phyloP scores from a whole-genome alignment of 306 rosid genomes.

The Prunus mira region DNA sequence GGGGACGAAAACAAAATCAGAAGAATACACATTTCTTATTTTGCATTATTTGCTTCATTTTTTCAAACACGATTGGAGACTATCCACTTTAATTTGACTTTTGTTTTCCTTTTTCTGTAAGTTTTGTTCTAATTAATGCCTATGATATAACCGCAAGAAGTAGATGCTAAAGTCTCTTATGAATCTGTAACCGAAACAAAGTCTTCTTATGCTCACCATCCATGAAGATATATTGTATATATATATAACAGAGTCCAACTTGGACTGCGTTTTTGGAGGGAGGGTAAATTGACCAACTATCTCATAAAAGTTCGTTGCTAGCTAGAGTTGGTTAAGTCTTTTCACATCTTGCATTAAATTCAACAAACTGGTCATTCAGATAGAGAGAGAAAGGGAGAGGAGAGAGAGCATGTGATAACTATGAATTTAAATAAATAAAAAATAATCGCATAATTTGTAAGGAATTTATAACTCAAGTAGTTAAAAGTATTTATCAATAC shows the following conservation, averaged over 20 bases:
- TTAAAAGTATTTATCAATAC: too few species aligned
- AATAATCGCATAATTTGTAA: too few species aligned
- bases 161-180: not conserved
- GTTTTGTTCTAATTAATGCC: not conserved
- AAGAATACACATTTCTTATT: not conserved
- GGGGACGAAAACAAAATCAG: not conserved
- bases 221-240: not conserved
- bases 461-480: too few species aligned
- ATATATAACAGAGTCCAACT: not conserved
- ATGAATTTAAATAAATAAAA: not conserved
- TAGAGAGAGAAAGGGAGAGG: not conserved
- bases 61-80: slow-evolving; percentile 7
- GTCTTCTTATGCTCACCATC: not conserved
- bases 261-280: not conserved
- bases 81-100: not conserved
- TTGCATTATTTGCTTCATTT: not conserved
- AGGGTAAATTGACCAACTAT: not conserved
- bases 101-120: not conserved
- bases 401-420: not conserved
- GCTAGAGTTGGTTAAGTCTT: not conserved
- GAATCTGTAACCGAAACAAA: not conserved
- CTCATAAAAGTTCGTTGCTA: not conserved
- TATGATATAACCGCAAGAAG: not conserved
- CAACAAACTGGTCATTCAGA: not conserved
- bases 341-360: not conserved